Evolutionary conservation across 2,329 filamentous ascomycete species (phyloP).

Genomic region (Emergomyces pasteurianus): DNA sequence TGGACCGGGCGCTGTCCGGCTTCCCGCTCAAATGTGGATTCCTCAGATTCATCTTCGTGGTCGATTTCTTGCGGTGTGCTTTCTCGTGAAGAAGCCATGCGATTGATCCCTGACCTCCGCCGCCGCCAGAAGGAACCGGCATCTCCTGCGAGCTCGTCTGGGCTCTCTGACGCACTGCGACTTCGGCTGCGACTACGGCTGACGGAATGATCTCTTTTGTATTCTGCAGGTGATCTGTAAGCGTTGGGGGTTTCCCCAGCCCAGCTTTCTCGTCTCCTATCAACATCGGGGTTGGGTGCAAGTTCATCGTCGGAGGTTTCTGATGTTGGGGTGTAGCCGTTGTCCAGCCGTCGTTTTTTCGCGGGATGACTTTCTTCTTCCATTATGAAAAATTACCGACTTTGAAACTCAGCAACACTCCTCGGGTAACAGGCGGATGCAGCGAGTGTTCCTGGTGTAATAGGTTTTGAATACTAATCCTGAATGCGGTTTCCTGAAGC

Average conservation of each 20-base stretch:
- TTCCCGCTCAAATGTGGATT: not conserved
- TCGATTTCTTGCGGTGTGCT: not conserved
- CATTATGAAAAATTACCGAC: slow-evolving; percentile 11
- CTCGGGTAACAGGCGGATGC: not conserved
- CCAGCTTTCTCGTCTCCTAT: slow-evolving; percentile 27
- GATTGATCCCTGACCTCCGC: not conserved
- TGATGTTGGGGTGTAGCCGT: slow-evolving; percentile 15
- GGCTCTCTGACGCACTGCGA: slow-evolving; percentile 26
- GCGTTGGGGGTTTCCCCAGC: slow-evolving; percentile 6
- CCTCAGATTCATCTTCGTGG: slow-evolving; percentile 1
- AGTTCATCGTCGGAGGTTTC: slow-evolving; percentile 30
- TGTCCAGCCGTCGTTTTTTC: slow-evolving; percentile 24
- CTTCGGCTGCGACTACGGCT: slow-evolving; percentile 15
- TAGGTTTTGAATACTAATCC: not conserved
- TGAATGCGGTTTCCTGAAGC: too few species aligned
- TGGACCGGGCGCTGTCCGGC: slow-evolving; percentile 1
- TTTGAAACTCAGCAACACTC: not conserved
- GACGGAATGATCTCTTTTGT: slow-evolving; percentile 1
- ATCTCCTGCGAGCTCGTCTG: slow-evolving; percentile 36
- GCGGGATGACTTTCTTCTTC: slow-evolving; percentile 14
- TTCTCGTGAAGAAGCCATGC: not conserved
- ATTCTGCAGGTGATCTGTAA: slow-evolving; percentile 5
- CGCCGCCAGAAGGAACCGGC: slow-evolving; percentile 12
- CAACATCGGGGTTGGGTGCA: slow-evolving; percentile 23
- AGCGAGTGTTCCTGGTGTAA: not conserved